A percentile compares a stretch with the other conserved stretches of the same genome.
These are phyloP conservation scores for Aspergillus pseudoterreus DNA, from an alignment of 2,329 filamentous ascomycete species.

Conservation along the genomic window DNA sequence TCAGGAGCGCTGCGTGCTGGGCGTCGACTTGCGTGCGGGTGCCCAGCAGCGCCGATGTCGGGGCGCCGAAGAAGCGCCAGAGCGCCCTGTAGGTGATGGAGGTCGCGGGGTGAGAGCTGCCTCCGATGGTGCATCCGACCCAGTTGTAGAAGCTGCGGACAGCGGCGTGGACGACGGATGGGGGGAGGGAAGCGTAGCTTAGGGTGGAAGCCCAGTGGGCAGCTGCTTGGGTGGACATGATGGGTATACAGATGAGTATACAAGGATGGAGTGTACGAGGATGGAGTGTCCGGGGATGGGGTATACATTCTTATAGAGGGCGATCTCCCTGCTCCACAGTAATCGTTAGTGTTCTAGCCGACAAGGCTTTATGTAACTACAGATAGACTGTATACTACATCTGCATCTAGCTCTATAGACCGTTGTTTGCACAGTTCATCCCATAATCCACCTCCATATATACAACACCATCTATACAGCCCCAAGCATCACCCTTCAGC, in stretches of 20 bases:
- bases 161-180: slow-evolving; percentile 42
- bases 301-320: no score
- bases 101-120: slow-evolving; percentile 46
- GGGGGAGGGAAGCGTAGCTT: slow-evolving; percentile 39
- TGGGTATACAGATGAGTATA: no score
- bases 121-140: slow-evolving; percentile 52
- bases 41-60: slow-evolving; percentile 37
- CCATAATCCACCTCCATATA: no score
- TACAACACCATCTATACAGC: no score
- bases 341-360: no score
- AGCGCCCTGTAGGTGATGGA: slow-evolving; percentile 35
- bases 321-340: no score
- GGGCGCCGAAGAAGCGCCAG: slow-evolving; percentile 34
- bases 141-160: slow-evolving; percentile 53
- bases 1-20: slow-evolving; percentile 50
- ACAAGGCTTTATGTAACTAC: no score
- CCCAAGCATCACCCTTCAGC: slow-evolving; percentile 8
- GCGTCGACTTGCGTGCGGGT: slow-evolving; percentile 35
- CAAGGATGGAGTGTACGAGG: no score
- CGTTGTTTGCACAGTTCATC: no score
- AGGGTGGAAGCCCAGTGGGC: slow-evolving; percentile 48
- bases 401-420: no score
- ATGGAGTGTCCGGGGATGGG: no score
- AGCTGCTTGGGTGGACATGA: background rate
- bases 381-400: no score